Evolutionary conservation across 2,329 filamentous ascomycete species (phyloP).

Genomic region (Ophiostoma sp.): DNA sequence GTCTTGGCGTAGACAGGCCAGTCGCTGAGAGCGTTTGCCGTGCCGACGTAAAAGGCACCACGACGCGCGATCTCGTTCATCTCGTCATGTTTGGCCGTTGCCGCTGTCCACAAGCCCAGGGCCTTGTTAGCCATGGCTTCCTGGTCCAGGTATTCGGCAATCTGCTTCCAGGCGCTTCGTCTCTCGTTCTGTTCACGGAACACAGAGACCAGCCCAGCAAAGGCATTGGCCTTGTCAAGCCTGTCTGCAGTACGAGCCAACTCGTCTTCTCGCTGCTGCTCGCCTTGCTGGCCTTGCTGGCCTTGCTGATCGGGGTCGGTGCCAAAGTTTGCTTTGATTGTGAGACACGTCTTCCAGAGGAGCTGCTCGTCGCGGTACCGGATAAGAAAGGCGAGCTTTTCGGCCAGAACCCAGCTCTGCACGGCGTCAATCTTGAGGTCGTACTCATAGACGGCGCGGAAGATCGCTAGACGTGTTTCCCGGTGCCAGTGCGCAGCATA

Average conservation of each 20-base stretch:
- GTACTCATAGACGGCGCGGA: conserved; percentile 27
- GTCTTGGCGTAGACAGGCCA: conserved; percentile 27
- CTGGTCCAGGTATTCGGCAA: conserved; percentile 15
- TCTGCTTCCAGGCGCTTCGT: neutral
- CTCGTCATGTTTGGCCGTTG: conserved; percentile 4
- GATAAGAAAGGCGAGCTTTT: conserved; percentile 33
- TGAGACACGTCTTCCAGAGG: conserved; percentile 3
- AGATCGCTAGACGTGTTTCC: conserved; percentile 33
- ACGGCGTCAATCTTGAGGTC: conserved; percentile 31
- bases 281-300: neutral
- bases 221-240: conserved; percentile 14
- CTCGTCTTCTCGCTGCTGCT: neutral
- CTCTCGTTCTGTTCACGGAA: neutral
- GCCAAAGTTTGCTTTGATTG: neutral
- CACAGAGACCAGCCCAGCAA: neutral
- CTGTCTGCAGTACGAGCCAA: conserved; percentile 5
- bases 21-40: conserved; percentile 28
- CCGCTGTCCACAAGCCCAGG: conserved; percentile 19
- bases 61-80: conserved; percentile 27
- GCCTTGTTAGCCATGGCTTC: neutral
- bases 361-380: conserved; percentile 32
- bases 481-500: conserved; percentile 34
- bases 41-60: conserved; percentile 32
- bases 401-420: conserved; percentile 35
- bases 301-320: too few species aligned